Conservation (phyloP, 768 basidiomycete species). For the Mycena chlorophos region DNA sequence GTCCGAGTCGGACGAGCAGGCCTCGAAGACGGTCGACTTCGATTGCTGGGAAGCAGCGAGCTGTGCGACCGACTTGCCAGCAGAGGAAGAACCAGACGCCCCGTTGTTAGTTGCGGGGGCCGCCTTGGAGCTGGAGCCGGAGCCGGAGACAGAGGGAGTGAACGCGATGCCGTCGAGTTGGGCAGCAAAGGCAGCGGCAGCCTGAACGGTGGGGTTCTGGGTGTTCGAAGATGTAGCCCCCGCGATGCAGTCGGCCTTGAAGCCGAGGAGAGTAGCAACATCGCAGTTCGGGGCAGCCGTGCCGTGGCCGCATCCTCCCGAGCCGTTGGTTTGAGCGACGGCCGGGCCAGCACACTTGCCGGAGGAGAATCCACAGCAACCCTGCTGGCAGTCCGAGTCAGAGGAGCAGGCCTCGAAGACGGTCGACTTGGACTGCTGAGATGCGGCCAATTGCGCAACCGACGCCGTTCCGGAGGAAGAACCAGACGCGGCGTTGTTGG, state of each 20-base stretch:
- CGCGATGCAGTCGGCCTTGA: not conserved
- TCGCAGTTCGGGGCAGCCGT: slow-evolving; percentile 11
- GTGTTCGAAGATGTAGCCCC: slow-evolving; percentile 3
- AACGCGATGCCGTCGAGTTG: slow-evolving; percentile 9
- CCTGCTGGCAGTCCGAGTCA: slow-evolving; percentile 12
- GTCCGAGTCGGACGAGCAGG: slow-evolving; percentile 23
- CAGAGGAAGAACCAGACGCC: not conserved
- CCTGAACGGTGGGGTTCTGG: slow-evolving; percentile 4
- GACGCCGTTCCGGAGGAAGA: not conserved
- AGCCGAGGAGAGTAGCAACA: slow-evolving; percentile 8
- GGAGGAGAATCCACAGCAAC: slow-evolving; percentile 11
- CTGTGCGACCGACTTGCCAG: not conserved
- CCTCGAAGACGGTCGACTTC: slow-evolving; percentile 18
- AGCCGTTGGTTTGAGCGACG: slow-evolving; percentile 13
- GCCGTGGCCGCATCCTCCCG: slow-evolving; percentile 11
- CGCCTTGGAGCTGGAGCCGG: no score
- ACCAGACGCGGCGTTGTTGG: not conserved
- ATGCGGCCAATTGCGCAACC: slow-evolving; percentile 8
- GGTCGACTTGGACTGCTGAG: slow-evolving; percentile 11
- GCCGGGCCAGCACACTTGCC: slow-evolving; percentile 14
- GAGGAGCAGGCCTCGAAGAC: slow-evolving; percentile 10
- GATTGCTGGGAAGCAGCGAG: slow-evolving; percentile 1
- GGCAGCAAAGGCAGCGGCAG: slow-evolving; percentile 4
- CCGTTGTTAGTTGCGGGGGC: slow-evolving; percentile 4
- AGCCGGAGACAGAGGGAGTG: slow-evolving; percentile 2